phyloP scores from a whole-genome alignment of 768 basidiomycete species.

The Lentinula lateritia region DNA sequence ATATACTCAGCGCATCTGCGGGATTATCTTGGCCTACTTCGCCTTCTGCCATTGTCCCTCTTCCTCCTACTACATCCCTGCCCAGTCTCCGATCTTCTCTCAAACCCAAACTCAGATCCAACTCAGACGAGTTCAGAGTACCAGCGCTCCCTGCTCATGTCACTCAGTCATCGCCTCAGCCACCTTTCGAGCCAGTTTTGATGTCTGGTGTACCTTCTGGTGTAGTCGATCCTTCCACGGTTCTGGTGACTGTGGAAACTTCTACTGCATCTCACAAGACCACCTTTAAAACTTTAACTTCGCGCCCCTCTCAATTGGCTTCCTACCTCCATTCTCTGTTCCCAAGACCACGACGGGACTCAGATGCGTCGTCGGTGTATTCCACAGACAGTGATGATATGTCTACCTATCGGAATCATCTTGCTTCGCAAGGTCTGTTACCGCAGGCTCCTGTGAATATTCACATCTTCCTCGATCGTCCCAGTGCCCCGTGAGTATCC shows the following conservation, averaged over 20 bases:
- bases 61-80: conserved; percentile 20
- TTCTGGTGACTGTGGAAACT: conserved; percentile 72
- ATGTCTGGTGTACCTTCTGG: conserved; percentile 50
- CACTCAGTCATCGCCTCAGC: conserved; percentile 34
- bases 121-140: conserved; percentile 36
- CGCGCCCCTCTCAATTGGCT: conserved; percentile 64
- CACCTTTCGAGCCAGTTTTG: conserved; percentile 63
- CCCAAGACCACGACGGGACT: conserved; percentile 27
- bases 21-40: not conserved
- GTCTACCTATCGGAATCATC: conserved; percentile 56
- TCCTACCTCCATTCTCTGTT: conserved; percentile 47
- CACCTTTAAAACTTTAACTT: conserved; percentile 59
- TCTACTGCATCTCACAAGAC: conserved; percentile 62
- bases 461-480: conserved; percentile 75
- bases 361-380: conserved; percentile 49
- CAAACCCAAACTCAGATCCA: conserved; percentile 27
- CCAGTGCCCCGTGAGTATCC: conserved; percentile 70
- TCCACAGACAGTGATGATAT: conserved; percentile 49
- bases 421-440: conserved; percentile 53
- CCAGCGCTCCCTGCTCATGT: conserved; percentile 45
- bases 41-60: not conserved
- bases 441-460: conserved; percentile 39
- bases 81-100: conserved; percentile 31
- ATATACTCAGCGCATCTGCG: not conserved
- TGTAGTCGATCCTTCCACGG: conserved; percentile 48